phyloP scores from a whole-genome alignment of 83 land plant species.

The Picea abies region DNA sequence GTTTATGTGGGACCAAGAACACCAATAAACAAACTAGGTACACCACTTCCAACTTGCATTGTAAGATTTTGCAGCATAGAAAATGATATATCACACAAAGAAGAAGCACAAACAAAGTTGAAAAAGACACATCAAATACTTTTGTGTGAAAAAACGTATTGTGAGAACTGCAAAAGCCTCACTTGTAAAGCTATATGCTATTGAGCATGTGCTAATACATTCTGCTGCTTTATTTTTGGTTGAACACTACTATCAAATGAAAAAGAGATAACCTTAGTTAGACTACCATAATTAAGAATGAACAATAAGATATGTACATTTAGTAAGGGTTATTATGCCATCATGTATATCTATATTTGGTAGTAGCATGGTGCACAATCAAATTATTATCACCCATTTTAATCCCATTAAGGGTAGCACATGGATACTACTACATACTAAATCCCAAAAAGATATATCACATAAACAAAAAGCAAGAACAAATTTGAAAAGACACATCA shows the following conservation, averaged over 20 bases:
- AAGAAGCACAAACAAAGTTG: neutral
- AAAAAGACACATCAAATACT: neutral
- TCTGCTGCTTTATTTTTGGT: conserved; percentile 75
- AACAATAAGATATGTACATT: neutral
- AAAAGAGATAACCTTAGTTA: neutral
- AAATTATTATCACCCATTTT: too few relatives aligned
- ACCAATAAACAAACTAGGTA: conserved; percentile 23
- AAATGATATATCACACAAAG: neutral
- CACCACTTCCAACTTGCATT: conserved; percentile 45
- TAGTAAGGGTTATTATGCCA: too few relatives aligned
- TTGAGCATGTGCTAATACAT: conserved; percentile 81
- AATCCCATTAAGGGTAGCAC: too few relatives aligned
- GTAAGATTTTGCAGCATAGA: conserved; percentile 57
- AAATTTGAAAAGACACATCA: too few relatives aligned
- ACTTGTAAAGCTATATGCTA: conserved; percentile 88
- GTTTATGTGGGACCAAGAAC: conserved; percentile 21
- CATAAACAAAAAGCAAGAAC: too few relatives aligned
- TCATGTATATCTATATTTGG: too few relatives aligned
- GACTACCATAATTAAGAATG: neutral
- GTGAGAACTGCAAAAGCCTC: neutral
- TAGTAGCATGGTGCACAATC: too few relatives aligned
- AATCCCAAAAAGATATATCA: too few relatives aligned
- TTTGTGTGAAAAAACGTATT: neutral
- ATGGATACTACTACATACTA: too few relatives aligned
- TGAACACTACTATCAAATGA: conserved; percentile 55